Percentiles rank a stretch among this genome's conserved stretches.
Conservation (phyloP, 768 basidiomycete species). For the Psilocybe cyanescens region DNA sequence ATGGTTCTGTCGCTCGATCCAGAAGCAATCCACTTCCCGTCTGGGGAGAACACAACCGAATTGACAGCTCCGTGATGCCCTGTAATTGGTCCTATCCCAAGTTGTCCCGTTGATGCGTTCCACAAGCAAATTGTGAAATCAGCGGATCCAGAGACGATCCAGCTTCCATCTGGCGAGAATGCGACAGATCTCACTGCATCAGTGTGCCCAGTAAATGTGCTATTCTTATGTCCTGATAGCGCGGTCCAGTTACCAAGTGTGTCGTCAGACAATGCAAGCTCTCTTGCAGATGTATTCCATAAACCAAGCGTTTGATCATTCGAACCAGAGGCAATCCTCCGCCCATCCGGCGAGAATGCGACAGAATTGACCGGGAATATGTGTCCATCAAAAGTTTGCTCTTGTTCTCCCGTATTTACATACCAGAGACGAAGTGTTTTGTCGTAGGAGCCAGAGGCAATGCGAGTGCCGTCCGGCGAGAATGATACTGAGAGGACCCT, state of each 20-base stretch:
- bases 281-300: neutral
- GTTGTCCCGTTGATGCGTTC: neutral
- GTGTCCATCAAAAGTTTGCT: neutral
- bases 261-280: neutral
- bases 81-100: neutral
- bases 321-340: slow-evolving; percentile 6
- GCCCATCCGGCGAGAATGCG: slow-evolving; percentile 20
- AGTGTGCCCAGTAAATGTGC: neutral
- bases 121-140: slow-evolving; percentile 6
- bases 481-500: slow-evolving; percentile 6
- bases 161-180: slow-evolving; percentile 18
- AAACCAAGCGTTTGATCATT: neutral
- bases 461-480: slow-evolving; percentile 15
- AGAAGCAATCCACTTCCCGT: slow-evolving; percentile 31
- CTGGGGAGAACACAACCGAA: slow-evolving; percentile 23
- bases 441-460: slow-evolving; percentile 4
- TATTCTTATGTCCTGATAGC: neutral
- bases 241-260: neutral
- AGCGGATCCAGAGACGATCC: slow-evolving; percentile 4
- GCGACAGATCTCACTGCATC: slow-evolving; percentile 3
- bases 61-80: slow-evolving; percentile 8
- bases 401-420: neutral
- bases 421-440: slow-evolving; percentile 4
- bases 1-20: slow-evolving; percentile 38
- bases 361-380: neutral